phyloP scores from a whole-genome alignment of 2,329 filamentous ascomycete species.

The Fusarium virguliforme region DNA sequence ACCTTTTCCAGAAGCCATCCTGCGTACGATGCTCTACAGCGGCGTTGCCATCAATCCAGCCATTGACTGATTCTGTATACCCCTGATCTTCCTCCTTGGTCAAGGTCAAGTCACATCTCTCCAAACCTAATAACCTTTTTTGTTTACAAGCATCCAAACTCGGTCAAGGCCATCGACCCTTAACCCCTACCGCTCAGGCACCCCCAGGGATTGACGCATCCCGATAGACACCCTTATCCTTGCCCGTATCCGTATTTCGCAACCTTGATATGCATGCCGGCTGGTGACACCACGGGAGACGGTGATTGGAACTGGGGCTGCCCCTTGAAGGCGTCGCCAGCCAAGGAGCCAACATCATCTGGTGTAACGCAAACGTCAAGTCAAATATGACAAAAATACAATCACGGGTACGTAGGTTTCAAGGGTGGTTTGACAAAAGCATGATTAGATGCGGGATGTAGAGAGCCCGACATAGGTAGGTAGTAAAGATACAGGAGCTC shows the following conservation, averaged over 20 bases:
- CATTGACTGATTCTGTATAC: neutral
- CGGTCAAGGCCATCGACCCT: conserved; percentile 3
- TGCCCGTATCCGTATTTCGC: conserved; percentile 25
- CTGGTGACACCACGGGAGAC: conserved; percentile 17
- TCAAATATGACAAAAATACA: neutral
- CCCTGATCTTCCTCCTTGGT: conserved; percentile 3
- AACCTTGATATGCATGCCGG: conserved; percentile 3
- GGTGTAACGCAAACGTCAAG: neutral
- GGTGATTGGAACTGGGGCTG: conserved; percentile 5
- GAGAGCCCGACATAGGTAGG: conserved; percentile 15
- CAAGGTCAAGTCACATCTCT: conserved; percentile 4
- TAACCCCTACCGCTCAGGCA: conserved; percentile 13
- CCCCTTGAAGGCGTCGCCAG: neutral
- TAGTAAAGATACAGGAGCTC: conserved; percentile 17
- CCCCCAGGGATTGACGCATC: conserved; percentile 14
- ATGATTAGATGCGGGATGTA: conserved; percentile 13
- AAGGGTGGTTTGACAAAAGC: conserved; percentile 19
- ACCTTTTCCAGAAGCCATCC: neutral
- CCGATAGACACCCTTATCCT: conserved; percentile 25
- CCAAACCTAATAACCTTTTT: neutral
- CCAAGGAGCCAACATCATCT: neutral
- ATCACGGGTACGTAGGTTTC: conserved; percentile 1
- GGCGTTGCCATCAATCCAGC: neutral
- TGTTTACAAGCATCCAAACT: neutral
- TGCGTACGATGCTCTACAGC: neutral